These are phyloP conservation scores for Suillus cothurnatus DNA, from an alignment of 768 basidiomycete species.

Conservation along the genomic window DNA sequence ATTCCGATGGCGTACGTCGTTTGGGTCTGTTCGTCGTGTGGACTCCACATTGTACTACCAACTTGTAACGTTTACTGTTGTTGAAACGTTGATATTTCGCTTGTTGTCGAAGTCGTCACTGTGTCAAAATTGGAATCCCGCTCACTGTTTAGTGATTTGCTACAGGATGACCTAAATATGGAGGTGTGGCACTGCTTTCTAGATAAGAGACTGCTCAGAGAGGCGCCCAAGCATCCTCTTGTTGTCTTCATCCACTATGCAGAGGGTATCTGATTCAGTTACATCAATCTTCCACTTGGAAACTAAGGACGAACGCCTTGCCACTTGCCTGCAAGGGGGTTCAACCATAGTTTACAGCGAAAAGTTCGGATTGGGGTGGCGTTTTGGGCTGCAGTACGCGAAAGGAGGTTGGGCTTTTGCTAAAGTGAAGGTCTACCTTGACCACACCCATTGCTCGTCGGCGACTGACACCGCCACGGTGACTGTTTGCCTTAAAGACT, in stretches of 20 bases:
- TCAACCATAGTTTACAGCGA: constrained; percentile 24
- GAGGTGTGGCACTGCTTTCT: not conserved
- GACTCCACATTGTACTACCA: not conserved
- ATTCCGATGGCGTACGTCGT: not conserved
- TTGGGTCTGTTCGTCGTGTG: not conserved
- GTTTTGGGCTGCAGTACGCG: constrained; percentile 22
- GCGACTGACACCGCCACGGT: constrained; percentile 23
- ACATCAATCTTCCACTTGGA: constrained; percentile 27
- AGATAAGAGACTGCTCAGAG: not conserved
- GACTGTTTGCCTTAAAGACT: constrained; percentile 15
- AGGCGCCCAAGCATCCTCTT: not conserved
- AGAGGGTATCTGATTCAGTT: constrained; percentile 27
- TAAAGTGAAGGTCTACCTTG: not conserved
- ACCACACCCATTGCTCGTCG: constrained; percentile 19
- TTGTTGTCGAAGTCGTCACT: not conserved
- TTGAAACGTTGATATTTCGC: not conserved
- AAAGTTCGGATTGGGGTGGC: constrained; percentile 32
- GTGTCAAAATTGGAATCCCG: not conserved
- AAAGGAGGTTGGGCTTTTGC: not conserved
- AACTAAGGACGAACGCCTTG: constrained; percentile 24
- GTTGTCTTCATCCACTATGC: constrained; percentile 12
- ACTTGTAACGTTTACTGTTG: not conserved
- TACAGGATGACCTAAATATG: not conserved
- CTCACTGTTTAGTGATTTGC: not conserved
- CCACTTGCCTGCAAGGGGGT: constrained; percentile 14